Evolutionary conservation across 225 moss, liverwort and hornwort genomes (phyloP), one percentile per base, ranked within the genome.

Genomic region (Takakia lepidozioides): DNA sequence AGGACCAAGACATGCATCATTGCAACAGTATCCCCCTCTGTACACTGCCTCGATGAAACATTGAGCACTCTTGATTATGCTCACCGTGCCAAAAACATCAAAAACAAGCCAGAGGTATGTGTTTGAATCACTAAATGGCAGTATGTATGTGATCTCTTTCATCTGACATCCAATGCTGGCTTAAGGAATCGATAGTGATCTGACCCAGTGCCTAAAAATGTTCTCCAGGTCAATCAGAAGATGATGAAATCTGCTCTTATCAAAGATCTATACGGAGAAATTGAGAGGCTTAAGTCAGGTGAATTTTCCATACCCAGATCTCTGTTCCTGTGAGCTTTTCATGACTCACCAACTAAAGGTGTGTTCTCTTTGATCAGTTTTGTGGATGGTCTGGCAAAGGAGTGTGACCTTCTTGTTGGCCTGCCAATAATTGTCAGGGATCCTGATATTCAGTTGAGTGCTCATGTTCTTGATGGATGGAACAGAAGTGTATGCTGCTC

Each of bases 1-100:
- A 84, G 86, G 70, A 90, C 95, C 1, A 95, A 95, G 75, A 95
- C 95, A 17, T 95, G 95, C 62, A 90, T 95, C 36, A 95, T 95
- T 34, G 90, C 95, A 28, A 95, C 95, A 27, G 80, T 95, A 0
- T 95, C 95, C 35, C 95, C 95, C 14, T 90, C 95, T 30, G 87
- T 95, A 14, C 54, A 87, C 64, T 90, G 90, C 62, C 58, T 95
- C 38, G 95, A 95, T 21, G 95, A 95, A 56, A 95, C 90, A 0
- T 73, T 95, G 37, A 95, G 90, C 70, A 95, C 95, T 39, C 67
- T 95, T 59, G 95, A 95, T 60, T 95, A 95, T 27, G 90, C 95
- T 3, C 82, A 90, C 44, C 95, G 95, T 25, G 95, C 95, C 22
- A 95, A 95, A 68, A 95, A 82, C 20, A 95, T 95, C 13, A 82